Base-by-base conservation (phyloP, 805 yeast species). In the Barnettozyma californica region DNA sequence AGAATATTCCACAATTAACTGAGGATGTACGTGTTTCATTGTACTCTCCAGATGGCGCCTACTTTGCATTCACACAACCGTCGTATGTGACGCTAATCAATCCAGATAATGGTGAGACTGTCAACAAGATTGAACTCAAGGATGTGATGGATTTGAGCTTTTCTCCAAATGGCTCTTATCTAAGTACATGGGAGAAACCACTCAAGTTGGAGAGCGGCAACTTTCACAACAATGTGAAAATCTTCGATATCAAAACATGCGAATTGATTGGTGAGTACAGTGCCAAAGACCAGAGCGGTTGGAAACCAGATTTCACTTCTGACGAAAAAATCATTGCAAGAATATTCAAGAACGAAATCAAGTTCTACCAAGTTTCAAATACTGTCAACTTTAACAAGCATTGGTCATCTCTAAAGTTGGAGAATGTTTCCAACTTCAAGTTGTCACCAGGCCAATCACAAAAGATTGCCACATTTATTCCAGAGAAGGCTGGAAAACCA, bases 151-250 rank as follows among this genome's bases (percentile, higher is more conserved):
- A 94, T 63, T 64, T 94, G 58, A 80, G 81, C 52, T 90, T 94
- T 65, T 87, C 96, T n/a, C 96, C 97, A 9, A 73, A 78, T 43
- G 98, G 97, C 14, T 79, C 81, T 41, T 91, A 74, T 62, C 67
- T 94, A 53, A 79, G 87, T 54, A 80, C 95, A 35, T 94, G 97
- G 97, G 89, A 89, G 57, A 87, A 89, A 61, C 95, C 97, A 4
- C 69, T 78, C 43, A 78, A 83, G 58, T 73, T 79, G 58, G 81
- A 78, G 57, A 89, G 80, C 45, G 91, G 95, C 42, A 80, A 83
- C 61, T 86, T 81, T 76, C 77, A 74, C 52, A 81, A 88, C 53
- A 94, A 94, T 67, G 88, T 92, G 54, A 80, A 81, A 62, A 76
- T 94, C 49, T 89, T 85, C 79, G 76, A 80, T 55, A 68, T 85